Base-by-base conservation (phyloP, 1,139 yeast genomes). In the Candida labiduridarum region DNA sequence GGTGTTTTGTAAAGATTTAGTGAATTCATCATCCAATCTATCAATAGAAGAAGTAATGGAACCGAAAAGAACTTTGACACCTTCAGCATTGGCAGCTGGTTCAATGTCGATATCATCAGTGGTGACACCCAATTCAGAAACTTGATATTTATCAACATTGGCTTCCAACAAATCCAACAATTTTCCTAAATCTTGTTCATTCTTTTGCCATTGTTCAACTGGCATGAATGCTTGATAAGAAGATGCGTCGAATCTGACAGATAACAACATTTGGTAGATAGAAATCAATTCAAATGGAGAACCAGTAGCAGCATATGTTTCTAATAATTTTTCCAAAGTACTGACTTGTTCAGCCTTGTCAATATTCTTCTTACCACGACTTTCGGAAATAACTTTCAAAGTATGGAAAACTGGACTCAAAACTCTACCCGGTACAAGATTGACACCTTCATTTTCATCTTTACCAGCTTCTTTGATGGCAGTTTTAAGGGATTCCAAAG, bases 321-420 rank as follows among this genome's bases (percentile, higher is more conserved):
- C 76, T 56, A 87, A 70, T 56, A 90, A 78, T 43, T 76, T 76
- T 69, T 89, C 96, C 65, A 94, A 78, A 44, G 79, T 77, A 56
- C 75, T 74, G 57, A 91, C 82, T 70, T 94, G 97, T 67, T 89
- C 96, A 54, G 68, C 72, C 59, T 86, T 84, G 68, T 94, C 97
- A 57, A 91, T 87, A 68, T 89, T 90, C 79, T 90, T 94, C 77
- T 92, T 92, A 77, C 99, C 99, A 72, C 99, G 87, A 46, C 92
- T 80, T 69, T 94, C 99, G 56, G 89, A 76, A 54, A 95, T 85
- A 49, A 83, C 73, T 66, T 86, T 83, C 66, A 94, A 79, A 41
- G 89, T 83, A 53, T 85, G 77, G 76, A 92, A 90, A 49, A 92
- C 85, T 19, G 78, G 76, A 56, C 76, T 68, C 59, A 74, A 65